A percentile compares a stretch with the other conserved stretches of the same genome.
Conservation (phyloP, 2,329 filamentous ascomycete species). For the Fusarium phyllophilum region DNA sequence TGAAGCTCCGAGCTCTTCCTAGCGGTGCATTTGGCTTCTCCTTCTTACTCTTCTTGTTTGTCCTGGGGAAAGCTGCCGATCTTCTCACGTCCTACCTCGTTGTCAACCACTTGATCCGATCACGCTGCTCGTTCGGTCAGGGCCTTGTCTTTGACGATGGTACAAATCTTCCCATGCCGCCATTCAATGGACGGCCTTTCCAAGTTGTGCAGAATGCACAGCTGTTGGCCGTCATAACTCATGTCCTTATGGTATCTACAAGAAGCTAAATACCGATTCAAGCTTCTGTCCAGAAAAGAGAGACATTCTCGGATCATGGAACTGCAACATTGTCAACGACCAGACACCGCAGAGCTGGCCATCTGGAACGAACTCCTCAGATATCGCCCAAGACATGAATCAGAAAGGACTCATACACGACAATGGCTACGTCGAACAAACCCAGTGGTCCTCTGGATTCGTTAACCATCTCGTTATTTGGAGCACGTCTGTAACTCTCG, state of each 20-base stretch:
- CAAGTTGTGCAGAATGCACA: neutral
- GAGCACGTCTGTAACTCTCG: neutral
- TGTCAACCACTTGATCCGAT: neutral
- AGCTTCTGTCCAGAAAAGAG: neutral
- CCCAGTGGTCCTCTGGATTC: neutral
- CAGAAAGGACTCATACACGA: neutral
- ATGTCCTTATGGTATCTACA: neutral
- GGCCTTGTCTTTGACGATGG: neutral
- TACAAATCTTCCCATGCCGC: neutral
- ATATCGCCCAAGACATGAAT: neutral
- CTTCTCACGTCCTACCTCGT: neutral
- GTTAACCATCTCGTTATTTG: neutral
- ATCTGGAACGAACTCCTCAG: neutral
- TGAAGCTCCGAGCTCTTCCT: neutral
- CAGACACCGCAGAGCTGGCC: neutral
- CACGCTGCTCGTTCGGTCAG: neutral
- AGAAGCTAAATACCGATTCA: neutral
- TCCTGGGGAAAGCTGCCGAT: neutral
- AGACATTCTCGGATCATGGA: neutral
- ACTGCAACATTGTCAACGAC: neutral
- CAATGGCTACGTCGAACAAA: neutral
- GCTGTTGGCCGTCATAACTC: neutral
- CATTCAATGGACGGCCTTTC: neutral
- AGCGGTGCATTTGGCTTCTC: neutral
- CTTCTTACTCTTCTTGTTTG: neutral